Evolutionary conservation across 2,329 filamentous ascomycete species (phyloP), one percentile per base, ranked within the genome.

Genomic region (Furcasterigmium furcatum): DNA sequence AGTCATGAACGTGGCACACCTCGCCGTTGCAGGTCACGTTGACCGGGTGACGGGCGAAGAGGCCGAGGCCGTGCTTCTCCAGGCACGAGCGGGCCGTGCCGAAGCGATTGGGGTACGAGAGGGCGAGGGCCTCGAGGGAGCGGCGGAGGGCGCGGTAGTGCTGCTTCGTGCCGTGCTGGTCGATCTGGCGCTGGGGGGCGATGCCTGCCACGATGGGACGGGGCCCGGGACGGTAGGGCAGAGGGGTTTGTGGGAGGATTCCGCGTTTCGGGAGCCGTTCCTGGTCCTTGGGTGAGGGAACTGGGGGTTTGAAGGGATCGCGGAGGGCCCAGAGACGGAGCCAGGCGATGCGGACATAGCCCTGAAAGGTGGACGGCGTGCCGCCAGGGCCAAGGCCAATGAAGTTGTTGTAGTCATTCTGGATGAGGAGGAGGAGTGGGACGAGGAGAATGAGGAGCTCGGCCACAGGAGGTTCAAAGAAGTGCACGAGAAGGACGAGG

Each of bases 11-110:
- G 62, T 95, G 90, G 56, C 82, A 87, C 36, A 95, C 79, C 66
- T 95, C 90, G n/a, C 88, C 88, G 54, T 85, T 80, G 55, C 85
- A 89, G 10, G 82, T 88, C 24, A 80, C 77, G 58, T 85, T 85
- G 51, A 85, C 71, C 1, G 85, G 84, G 42, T 77, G 72, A 3
- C 69, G 72, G 1, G 85, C 78, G 63, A 92, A 94, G 1, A 95
- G 74, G 1, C 85, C 88, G 6, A 88, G 76, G 35, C 86, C 86
- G 59, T 92, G 84, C 68, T 91, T 92, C 64, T 94, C 89, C 54
- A 94, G 84, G 58, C 87, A 91, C 1, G 84, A 89, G 1, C 77
- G 85, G 0, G 80, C 85, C 9, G 83, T 79, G 57, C 73, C 77
- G 46, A 86, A 72, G 14, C 64, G 64, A 2, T 67, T 64, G 3